Base-by-base conservation (phyloP, 2,329 filamentous ascomycete species). In the Pseudocercospora vitis region DNA sequence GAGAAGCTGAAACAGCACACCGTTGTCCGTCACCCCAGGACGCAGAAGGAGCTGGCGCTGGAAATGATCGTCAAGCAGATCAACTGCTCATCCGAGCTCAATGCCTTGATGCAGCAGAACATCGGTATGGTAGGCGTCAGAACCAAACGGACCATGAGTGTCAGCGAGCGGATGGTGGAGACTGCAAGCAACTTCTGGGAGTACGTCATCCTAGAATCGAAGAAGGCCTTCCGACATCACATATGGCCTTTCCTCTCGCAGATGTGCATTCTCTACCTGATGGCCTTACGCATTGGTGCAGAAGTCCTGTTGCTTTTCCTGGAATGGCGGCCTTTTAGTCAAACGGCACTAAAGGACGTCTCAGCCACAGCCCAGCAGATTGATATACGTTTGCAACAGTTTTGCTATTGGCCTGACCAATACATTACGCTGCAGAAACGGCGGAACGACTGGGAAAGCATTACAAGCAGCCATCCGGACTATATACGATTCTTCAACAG, bases 401-500 rank as follows among this genome's bases (percentile, higher is more conserved):
- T 97, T 68, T 97, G 92, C 73, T 99, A 99, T 71, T 97, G 92
- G 91, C 95, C 94, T 2, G 90, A 95, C 73, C 92, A 99, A 70
- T 96, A 97, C 68, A 81, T 92, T 37, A 97, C 91, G 12, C 73
- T 99, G 42, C 86, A 91, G n/a, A 85, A 89, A 67, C 81, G 91
- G 32, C 95, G 95, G 68, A 85, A 86, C 58, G 90, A 95, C 64
- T 97, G 94, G 92, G 89, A 91, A 54, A 97, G 92, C 69, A 88
- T 97, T 51, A 96, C 91, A 0, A 94, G 87, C 44, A 96, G 87
- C 64, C 92, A 99, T 71, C 90, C 92, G 0, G 94, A 99, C 71
- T 99, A 99, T 70, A 99, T 99, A 62, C 87, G 94, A 12, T 99
- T 99, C 73, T 99, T 97, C 75, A 99, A 99, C 71, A 96, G 91